Percentiles rank a stretch among this genome's conserved stretches.
Evolutionary conservation across 306 rosid species (phyloP).

Genomic region (Cercis canadensis): DNA sequence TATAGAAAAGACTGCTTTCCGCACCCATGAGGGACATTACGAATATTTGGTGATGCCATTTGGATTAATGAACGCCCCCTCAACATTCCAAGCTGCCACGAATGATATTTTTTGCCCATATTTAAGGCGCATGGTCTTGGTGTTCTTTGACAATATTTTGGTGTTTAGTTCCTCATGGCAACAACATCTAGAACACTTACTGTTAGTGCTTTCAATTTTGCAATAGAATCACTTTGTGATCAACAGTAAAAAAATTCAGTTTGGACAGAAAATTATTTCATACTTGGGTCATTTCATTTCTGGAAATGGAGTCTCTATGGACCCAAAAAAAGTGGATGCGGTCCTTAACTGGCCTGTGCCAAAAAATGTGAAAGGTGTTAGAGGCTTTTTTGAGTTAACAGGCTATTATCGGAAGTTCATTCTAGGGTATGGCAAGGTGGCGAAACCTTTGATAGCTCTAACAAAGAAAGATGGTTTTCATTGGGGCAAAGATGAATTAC

Average conservation of each 20-base stretch:
- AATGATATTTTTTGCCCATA: no score
- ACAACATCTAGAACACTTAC: no score
- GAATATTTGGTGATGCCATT: no score
- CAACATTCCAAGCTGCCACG: no score
- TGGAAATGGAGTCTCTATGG: no score
- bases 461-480: background rate
- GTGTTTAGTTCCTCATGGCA: no score
- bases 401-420: background rate
- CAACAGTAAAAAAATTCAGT: background rate
- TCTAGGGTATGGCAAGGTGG: background rate
- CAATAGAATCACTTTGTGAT: background rate
- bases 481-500: background rate
- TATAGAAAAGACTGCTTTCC: no score
- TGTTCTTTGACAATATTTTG: no score
- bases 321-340: background rate
- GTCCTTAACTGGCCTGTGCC: background rate
- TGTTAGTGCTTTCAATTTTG: background rate
- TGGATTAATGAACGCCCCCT: no score
- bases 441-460: background rate
- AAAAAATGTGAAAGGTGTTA: background rate
- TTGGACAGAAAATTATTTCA: accelerated
- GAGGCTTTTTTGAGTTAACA: background rate
- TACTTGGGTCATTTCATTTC: no score
- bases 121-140: no score
- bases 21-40: no score